phyloP scores from a whole-genome alignment of 805 yeast genomes.

The Alloascoidea africana region DNA sequence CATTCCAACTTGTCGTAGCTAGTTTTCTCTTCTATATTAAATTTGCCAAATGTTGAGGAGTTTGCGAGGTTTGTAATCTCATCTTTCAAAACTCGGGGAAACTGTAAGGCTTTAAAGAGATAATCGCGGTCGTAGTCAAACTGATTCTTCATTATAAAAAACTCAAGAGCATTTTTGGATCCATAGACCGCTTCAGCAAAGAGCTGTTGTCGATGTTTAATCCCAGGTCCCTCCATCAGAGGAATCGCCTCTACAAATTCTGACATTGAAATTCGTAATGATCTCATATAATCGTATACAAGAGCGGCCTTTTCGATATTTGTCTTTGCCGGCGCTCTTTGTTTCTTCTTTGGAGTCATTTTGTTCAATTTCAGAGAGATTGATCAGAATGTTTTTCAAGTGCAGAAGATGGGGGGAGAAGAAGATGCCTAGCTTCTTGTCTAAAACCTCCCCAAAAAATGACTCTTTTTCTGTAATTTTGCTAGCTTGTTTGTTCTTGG shows the following conservation, averaged over 20 bases:
- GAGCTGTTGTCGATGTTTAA: neutral
- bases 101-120: neutral
- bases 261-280: neutral
- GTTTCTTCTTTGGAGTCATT: neutral
- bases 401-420: too few relatives aligned
- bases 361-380: too few relatives aligned
- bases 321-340: neutral
- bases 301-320: neutral
- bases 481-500: too few relatives aligned
- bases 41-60: neutral
- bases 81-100: neutral
- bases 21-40: neutral
- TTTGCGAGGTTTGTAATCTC: neutral
- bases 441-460: neutral
- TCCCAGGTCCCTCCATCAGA: neutral
- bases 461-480: too few relatives aligned
- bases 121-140: neutral
- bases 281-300: neutral
- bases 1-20: too few relatives aligned
- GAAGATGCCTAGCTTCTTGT: neutral
- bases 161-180: too few relatives aligned
- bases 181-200: too few relatives aligned
- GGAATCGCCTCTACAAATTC: conserved; percentile 1
- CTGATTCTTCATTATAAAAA: too few relatives aligned
- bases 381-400: too few relatives aligned